Base-by-base conservation (phyloP, 2,329 filamentous ascomycete species). In the Bertia moriformis region DNA sequence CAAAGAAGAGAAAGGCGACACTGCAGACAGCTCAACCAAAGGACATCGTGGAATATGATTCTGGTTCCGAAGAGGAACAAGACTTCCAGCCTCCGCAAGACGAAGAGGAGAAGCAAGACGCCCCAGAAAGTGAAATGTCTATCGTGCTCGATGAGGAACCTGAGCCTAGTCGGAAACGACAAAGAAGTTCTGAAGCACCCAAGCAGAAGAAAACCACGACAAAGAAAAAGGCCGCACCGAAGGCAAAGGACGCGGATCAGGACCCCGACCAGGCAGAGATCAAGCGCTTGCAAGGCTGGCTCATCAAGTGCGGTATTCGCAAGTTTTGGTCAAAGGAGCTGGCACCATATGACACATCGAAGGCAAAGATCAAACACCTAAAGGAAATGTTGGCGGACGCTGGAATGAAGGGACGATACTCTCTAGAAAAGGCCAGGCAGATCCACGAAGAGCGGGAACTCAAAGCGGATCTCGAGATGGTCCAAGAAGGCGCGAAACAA, bases 291-390 rank as follows among this genome's bases (percentile, higher is more conserved):
- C 76, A 81, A 55, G 65, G 69, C 27, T 76, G 71, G 71, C 61
- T 81, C 3, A 56, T 76, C 29, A 79, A 80, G 52, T 81, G 76
- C 46, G 76, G 76, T 13, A 71, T 80, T 40, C 67, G 75, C 18
- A 81, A 80, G 48, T 60, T 79, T 40, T 81, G 76, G 76, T 60
- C 61, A 39, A 67, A 65, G 45, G 73, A 80, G 52, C 60, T 81
- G 27, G 67, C 67, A 42, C 62, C 66, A 10, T 78, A 63, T 47
- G 65, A 69, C 35, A 73, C 71, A 0, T 45, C 67, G 3, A 75
- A 70, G 44, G 71, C 67, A 17, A 81, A 80, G 57, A 76, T 80
- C 46, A 61, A 61, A 42, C 73, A 81, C 49, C 57, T 81, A 27
- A 78, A 71, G 49, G 54, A 53, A 4, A 71, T 80, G 70, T 59